A percentile compares a stretch with the other conserved stretches of the same genome.
Evolutionary conservation across 352 stramenopile genomes (phyloP).

Genomic region (Phytopythium helicoides): DNA sequence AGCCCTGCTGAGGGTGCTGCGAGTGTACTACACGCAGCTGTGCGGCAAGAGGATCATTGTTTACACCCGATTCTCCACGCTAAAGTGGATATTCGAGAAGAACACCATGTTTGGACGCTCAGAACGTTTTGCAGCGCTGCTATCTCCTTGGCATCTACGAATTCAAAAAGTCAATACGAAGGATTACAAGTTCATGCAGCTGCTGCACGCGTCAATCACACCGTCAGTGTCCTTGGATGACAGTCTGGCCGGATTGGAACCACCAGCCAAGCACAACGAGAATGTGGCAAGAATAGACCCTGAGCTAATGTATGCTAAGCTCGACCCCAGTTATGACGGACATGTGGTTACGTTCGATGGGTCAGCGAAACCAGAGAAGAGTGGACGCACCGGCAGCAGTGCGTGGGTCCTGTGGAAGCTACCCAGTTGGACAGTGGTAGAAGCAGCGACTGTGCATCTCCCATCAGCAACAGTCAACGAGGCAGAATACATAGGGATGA

Average conservation of each 20-base stretch:
- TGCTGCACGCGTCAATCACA: constrained; percentile 8
- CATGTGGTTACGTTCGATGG: too few relatives aligned
- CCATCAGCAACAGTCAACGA: constrained; percentile 14
- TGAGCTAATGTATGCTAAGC: not conserved
- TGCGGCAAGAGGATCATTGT: constrained; percentile 1
- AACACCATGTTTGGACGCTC: constrained; percentile 10
- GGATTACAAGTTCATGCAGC: constrained; percentile 2
- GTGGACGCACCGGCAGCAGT: constrained; percentile 8
- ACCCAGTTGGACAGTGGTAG: constrained; percentile 12
- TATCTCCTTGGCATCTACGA: constrained; percentile 10
- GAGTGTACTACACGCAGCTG: constrained; percentile 5
- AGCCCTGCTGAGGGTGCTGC: constrained; percentile 5
- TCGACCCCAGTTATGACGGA: too few relatives aligned
- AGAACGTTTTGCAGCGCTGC: constrained; percentile 11
- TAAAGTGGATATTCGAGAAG: constrained; percentile 16
- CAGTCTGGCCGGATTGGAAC: constrained; percentile 1
- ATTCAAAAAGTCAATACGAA: not conserved
- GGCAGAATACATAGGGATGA: constrained; percentile 20
- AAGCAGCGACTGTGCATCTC: constrained; percentile 10
- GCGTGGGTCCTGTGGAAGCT: constrained; percentile 15
- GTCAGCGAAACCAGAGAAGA: constrained; percentile 11
- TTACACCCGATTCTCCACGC: constrained; percentile 16
- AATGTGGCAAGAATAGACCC: not conserved
- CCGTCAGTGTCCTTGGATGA: constrained; percentile 9
- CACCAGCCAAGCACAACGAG: not conserved